These are phyloP conservation scores for Aspergillus japonicus DNA, from an alignment of 2,329 filamentous ascomycete genomes.

Conservation along the genomic window DNA sequence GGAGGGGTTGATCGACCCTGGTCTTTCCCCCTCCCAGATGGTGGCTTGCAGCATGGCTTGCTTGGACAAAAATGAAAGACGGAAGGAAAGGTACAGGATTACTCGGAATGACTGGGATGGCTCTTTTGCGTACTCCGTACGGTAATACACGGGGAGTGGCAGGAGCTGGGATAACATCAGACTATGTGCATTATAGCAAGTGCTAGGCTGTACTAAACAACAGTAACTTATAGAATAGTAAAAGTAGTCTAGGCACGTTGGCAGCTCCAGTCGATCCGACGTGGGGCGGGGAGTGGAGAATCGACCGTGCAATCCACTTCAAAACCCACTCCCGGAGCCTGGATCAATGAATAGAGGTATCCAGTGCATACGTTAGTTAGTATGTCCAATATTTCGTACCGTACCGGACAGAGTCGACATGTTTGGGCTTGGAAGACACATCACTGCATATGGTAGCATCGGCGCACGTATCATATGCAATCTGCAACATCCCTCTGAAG, in stretches of 20 bases:
- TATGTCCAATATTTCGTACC: too few relatives aligned
- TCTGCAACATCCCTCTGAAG: neutral
- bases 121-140: too few relatives aligned
- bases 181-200: neutral
- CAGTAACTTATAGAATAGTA: too few relatives aligned
- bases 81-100: neutral
- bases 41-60: neutral
- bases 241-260: neutral
- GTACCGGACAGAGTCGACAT: too few relatives aligned
- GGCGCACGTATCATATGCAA: neutral
- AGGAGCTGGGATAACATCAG: neutral
- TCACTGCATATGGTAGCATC: neutral
- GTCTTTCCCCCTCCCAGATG: neutral
- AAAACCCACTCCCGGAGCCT: too few relatives aligned
- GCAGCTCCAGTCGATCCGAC: neutral
- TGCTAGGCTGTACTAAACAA: too few relatives aligned
- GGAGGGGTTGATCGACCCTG: slow-evolving; percentile 17
- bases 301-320: neutral
- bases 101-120: neutral
- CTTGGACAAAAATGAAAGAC: neutral
- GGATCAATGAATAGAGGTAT: too few relatives aligned
- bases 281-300: neutral
- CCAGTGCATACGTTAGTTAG: too few relatives aligned
- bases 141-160: neutral
- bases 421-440: neutral